These are phyloP conservation scores for Fusarium nodosum DNA, from an alignment of 2,329 filamentous ascomycete species.

Conservation along the genomic window DNA sequence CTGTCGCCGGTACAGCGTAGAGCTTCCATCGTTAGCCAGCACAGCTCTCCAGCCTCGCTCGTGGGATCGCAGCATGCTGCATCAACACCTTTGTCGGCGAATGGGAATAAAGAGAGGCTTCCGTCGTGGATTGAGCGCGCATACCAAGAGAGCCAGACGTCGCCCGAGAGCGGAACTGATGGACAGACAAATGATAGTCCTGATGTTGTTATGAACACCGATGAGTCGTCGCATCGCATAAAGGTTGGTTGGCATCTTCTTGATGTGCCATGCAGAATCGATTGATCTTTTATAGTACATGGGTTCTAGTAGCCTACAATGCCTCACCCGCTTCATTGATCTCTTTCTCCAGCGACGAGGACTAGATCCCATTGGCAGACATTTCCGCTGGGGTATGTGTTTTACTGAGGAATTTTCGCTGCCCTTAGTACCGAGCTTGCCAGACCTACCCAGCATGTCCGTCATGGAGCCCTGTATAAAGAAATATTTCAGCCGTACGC, in stretches of 20 bases:
- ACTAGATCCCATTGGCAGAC: constrained; percentile 33
- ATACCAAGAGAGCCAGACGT: constrained; percentile 33
- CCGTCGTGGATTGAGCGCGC: constrained; percentile 44
- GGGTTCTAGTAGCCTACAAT: constrained; percentile 43
- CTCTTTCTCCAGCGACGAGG: constrained; percentile 39
- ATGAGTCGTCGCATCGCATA: constrained; percentile 44
- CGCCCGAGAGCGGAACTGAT: constrained; percentile 27
- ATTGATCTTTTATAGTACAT: constrained; percentile 33
- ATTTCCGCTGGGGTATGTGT: constrained; percentile 44
- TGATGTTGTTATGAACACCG: constrained; percentile 42
- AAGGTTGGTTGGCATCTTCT: constrained; percentile 23
- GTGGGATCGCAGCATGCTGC: constrained; percentile 33
- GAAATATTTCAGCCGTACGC: constrained; percentile 42
- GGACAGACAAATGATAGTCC: constrained; percentile 39
- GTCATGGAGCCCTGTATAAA: constrained; percentile 41
- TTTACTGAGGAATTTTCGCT: constrained; percentile 41
- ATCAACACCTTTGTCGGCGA: constrained; percentile 1
- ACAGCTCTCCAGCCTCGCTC: constrained; percentile 40
- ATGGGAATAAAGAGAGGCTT: constrained; percentile 24
- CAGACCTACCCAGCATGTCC: constrained; percentile 33
- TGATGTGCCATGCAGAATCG: too few species aligned
- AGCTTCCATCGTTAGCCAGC: constrained; percentile 35
- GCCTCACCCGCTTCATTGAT: constrained; percentile 38
- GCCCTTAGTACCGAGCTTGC: constrained; percentile 29
- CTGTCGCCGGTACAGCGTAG: constrained; percentile 23